Conservation (phyloP, 257 asterid species). For the Capsicum rhomboideum region DNA sequence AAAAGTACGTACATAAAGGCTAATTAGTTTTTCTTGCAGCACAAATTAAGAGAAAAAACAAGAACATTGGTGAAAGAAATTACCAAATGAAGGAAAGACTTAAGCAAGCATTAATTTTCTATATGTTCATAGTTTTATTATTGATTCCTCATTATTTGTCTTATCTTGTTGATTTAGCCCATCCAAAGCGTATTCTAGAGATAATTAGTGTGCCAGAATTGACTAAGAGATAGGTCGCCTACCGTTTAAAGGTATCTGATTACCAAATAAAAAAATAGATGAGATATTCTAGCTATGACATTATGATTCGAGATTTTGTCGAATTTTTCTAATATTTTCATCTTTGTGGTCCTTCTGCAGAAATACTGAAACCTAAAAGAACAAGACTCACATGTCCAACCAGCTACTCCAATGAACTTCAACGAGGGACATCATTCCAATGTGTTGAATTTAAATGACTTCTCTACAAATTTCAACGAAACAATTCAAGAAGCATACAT, state of each 20-base stretch:
- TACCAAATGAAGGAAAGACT: not conserved
- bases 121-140: not conserved
- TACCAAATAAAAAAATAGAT: not conserved
- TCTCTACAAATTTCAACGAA: too few species aligned
- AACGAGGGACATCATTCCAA: too few species aligned
- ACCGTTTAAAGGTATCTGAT: not conserved
- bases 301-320: not conserved
- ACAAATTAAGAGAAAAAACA: too few species aligned
- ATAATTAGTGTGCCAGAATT: not conserved
- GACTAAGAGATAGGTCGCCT: not conserved
- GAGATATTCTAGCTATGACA: not conserved
- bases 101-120: not conserved
- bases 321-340: not conserved
- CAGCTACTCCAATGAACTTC: too few species aligned
- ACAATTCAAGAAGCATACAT: too few species aligned
- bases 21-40: too few species aligned
- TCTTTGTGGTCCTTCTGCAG: conserved; percentile 16
- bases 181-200: not conserved
- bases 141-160: not conserved
- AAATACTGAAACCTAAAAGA: conserved; percentile 17
- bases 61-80: too few species aligned
- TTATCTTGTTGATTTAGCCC: not conserved
- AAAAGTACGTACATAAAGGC: too few species aligned
- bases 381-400: not conserved
- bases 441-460: too few species aligned